Conservation (phyloP, 352 stramenopile species). For the Globisporangium paroecandrum region DNA sequence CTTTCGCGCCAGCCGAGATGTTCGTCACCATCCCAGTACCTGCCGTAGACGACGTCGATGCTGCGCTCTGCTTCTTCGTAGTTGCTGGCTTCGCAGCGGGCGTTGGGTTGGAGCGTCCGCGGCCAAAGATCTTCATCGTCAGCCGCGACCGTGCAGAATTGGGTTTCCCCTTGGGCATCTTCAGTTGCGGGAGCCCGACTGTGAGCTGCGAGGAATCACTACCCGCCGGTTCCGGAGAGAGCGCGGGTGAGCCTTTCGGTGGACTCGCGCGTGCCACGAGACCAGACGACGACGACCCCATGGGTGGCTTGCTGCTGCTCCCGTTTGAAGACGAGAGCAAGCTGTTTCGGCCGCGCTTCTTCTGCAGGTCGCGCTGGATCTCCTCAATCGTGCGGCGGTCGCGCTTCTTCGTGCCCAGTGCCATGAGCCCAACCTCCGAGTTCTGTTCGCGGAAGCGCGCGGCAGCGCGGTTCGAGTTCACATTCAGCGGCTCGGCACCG, state of each 20-base stretch:
- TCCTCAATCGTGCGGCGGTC: conserved; percentile 87
- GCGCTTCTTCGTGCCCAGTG: conserved; percentile 80
- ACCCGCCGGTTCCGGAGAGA: conserved; percentile 54
- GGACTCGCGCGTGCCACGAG: conserved; percentile 43
- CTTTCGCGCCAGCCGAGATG: conserved; percentile 48
- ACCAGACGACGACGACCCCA: conserved; percentile 5
- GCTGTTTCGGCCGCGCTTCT: conserved; percentile 37
- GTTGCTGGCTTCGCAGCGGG: conserved; percentile 26
- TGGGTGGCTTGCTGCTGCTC: conserved; percentile 1
- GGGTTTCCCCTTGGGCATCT: conserved; percentile 54
- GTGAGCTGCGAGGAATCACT: conserved; percentile 27
- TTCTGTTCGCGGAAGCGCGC: conserved; percentile 65
- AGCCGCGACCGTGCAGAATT: conserved; percentile 70
- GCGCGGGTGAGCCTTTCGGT: conserved; percentile 55
- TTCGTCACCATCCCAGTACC: conserved; percentile 39
- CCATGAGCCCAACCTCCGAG: conserved; percentile 52
- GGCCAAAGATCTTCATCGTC: conserved; percentile 71
- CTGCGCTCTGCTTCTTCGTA: conserved; percentile 38
- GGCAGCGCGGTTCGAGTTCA: conserved; percentile 68
- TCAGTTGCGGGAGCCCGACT: conserved; percentile 21
- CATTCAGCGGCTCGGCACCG: conserved; percentile 46
- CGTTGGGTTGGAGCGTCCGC: conserved; percentile 38
- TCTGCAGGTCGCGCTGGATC: conserved; percentile 78
- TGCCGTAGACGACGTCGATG: neutral
- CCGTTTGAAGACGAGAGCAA: conserved; percentile 12